Evolutionary conservation across 2,329 filamentous ascomycete species (phyloP).

Genomic region (Pestalotiopsis sp.): DNA sequence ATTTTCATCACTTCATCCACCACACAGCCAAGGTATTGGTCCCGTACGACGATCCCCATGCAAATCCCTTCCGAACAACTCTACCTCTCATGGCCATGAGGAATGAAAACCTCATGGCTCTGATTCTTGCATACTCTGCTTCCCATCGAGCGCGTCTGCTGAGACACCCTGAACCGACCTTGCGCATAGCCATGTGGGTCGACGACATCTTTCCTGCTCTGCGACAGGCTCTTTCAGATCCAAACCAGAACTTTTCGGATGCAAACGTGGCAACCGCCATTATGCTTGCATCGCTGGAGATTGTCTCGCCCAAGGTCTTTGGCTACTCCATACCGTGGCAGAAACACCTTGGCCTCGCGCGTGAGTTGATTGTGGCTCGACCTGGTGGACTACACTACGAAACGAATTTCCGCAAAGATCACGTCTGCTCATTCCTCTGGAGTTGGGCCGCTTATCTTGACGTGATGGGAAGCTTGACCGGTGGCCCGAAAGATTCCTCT

Average conservation of each 20-base stretch:
- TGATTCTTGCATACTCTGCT: slow-evolving; percentile 80
- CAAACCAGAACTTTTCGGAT: slow-evolving; percentile 67
- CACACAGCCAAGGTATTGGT: slow-evolving; percentile 69
- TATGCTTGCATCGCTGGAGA: slow-evolving; percentile 82
- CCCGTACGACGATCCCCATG: slow-evolving; percentile 53
- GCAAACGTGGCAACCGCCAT: slow-evolving; percentile 79
- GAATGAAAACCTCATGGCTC: slow-evolving; percentile 72
- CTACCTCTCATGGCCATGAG: slow-evolving; percentile 65
- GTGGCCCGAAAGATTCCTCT: slow-evolving; percentile 56
- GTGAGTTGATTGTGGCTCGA: slow-evolving; percentile 72
- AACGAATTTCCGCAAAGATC: slow-evolving; percentile 52
- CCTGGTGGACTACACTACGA: slow-evolving; percentile 48
- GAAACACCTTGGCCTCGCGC: slow-evolving; percentile 73
- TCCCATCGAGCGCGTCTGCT: slow-evolving; percentile 78
- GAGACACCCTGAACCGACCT: slow-evolving; percentile 72
- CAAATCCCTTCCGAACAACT: slow-evolving; percentile 55
- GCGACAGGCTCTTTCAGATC: slow-evolving; percentile 65
- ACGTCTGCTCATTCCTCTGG: slow-evolving; percentile 73
- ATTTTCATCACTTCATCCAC: slow-evolving; percentile 70
- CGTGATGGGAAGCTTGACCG: slow-evolving; percentile 73
- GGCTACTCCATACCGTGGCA: slow-evolving; percentile 83
- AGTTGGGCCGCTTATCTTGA: slow-evolving; percentile 87
- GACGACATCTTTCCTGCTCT: slow-evolving; percentile 77
- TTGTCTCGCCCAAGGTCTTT: slow-evolving; percentile 80
- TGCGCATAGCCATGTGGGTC: slow-evolving; percentile 80